Percentiles rank a stretch among this genome's conserved stretches.
Evolutionary conservation across 2,329 filamentous ascomycete species (phyloP).

Genomic region (Aspergillus ustus): DNA sequence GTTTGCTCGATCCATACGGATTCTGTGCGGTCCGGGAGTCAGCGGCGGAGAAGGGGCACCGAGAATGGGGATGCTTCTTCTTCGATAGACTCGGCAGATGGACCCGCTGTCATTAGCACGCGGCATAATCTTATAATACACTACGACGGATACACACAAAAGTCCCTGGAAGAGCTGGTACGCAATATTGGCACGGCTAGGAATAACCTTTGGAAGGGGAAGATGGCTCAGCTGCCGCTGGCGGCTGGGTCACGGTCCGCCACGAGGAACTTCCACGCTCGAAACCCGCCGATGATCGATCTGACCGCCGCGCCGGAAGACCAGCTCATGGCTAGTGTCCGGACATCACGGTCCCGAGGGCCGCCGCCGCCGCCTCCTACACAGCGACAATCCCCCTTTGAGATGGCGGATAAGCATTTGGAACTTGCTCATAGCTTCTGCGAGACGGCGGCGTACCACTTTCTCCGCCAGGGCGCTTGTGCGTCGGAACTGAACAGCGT

Average conservation of each 20-base stretch:
- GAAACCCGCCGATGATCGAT: background rate
- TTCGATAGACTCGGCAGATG: constrained; percentile 34
- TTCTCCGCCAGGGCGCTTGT: constrained; percentile 86
- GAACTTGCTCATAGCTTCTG: constrained; percentile 81
- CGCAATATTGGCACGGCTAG: constrained; percentile 78
- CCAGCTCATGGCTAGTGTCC: constrained; percentile 27
- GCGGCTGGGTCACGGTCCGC: constrained; percentile 27
- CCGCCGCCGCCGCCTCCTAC: constrained; percentile 53
- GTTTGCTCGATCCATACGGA: constrained; percentile 46
- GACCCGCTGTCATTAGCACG: constrained; percentile 64
- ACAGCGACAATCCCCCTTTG: constrained; percentile 64
- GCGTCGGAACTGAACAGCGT: constrained; percentile 74
- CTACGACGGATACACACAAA: constrained; percentile 87
- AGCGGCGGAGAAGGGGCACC: constrained; percentile 41
- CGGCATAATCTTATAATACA: constrained; percentile 84
- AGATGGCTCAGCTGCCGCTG: constrained; percentile 56
- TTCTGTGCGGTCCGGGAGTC: constrained; percentile 7
- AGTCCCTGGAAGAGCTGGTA: constrained; percentile 80
- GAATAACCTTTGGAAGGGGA: constrained; percentile 84
- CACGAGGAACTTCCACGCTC: constrained; percentile 14
- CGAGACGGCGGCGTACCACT: constrained; percentile 86
- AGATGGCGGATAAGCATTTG: constrained; percentile 75
- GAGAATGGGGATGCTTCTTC: constrained; percentile 36
- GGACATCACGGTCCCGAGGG: constrained; percentile 32
- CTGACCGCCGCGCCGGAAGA: constrained; percentile 11